Conservation (phyloP, 2,329 filamentous ascomycete species). For the Colletotrichum liaoningense region DNA sequence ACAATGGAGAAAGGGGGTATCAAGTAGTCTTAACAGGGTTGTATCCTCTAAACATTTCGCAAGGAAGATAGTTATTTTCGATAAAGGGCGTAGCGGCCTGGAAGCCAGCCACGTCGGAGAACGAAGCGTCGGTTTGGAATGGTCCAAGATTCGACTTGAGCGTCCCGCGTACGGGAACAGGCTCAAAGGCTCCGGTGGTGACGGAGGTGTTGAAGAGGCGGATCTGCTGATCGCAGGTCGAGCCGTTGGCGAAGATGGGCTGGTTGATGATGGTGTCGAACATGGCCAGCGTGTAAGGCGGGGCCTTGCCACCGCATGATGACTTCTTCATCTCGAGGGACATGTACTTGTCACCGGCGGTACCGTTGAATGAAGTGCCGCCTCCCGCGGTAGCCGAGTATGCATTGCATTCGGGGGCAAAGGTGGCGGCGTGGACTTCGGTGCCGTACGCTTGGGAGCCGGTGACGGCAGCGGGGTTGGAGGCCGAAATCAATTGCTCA, state of each 20-base stretch:
- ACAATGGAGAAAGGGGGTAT: conserved; percentile 14
- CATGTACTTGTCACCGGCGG: conserved; percentile 25
- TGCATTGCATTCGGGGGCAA: conserved; percentile 62
- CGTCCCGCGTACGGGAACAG: conserved; percentile 41
- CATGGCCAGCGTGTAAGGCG: conserved; percentile 53
- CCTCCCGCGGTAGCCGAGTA: conserved; percentile 46
- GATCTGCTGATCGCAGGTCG: conserved; percentile 56
- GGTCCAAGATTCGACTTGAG: conserved; percentile 43
- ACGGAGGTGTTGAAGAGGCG: conserved; percentile 58
- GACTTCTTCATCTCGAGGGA: conserved; percentile 37
- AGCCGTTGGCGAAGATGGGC: conserved; percentile 55
- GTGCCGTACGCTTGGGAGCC: conserved; percentile 61
- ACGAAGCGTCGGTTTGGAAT: conserved; percentile 26
- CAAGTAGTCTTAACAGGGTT: conserved; percentile 29
- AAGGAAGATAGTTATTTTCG: conserved; percentile 38
- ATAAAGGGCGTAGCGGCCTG: conserved; percentile 36
- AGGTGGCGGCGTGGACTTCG: conserved; percentile 52
- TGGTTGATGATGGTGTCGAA: conserved; percentile 66
- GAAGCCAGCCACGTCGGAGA: conserved; percentile 31
- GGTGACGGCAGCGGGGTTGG: conserved; percentile 53
- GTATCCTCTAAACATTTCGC: conserved; percentile 36
- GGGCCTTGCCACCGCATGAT: neutral
- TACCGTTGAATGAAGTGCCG: conserved; percentile 36
- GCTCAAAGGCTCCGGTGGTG: conserved; percentile 43
- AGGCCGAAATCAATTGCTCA: conserved; percentile 57